A percentile compares a stretch with the other conserved stretches of the same genome.
Evolutionary conservation across 2,329 filamentous ascomycete species (phyloP).

Genomic region (Thermomyces lanuginosus): DNA sequence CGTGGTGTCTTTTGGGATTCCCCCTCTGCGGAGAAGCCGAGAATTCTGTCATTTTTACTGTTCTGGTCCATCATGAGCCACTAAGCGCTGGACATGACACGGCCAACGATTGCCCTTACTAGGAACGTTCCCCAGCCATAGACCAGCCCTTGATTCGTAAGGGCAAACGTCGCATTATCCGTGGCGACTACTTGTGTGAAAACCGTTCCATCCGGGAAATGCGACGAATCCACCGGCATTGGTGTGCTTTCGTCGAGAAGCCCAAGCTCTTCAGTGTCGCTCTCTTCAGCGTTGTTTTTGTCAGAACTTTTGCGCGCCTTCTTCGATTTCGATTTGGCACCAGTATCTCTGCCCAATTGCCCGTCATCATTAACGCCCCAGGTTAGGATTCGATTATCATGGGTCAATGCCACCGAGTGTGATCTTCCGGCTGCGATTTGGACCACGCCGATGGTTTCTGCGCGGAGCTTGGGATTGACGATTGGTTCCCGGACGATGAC

Average conservation of each 20-base stretch:
- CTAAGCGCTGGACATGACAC: too few relatives aligned
- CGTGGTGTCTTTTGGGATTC: conserved; percentile 25
- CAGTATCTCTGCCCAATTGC: conserved; percentile 58
- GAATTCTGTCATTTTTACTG: too few relatives aligned
- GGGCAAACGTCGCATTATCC: conserved; percentile 59
- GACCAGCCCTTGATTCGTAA: conserved; percentile 58
- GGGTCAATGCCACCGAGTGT: conserved; percentile 59
- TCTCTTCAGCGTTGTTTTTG: conserved; percentile 20
- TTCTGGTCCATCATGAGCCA: too few relatives aligned
- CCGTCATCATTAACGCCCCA: conserved; percentile 80
- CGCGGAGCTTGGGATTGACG: conserved; percentile 46
- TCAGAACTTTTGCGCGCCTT: conserved; percentile 11
- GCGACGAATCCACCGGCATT: conserved; percentile 34
- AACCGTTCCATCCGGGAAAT: conserved; percentile 45
- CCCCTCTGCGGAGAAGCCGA: conserved; percentile 33
- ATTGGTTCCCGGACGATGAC: too few relatives aligned
- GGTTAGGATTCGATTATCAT: conserved; percentile 65
- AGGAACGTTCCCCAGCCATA: conserved; percentile 78
- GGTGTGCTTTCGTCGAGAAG: conserved; percentile 61
- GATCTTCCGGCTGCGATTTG: conserved; percentile 52
- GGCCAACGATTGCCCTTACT: too few relatives aligned
- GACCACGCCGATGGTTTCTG: conserved; percentile 35
- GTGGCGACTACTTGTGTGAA: conserved; percentile 54
- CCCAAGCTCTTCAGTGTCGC: conserved; percentile 43
- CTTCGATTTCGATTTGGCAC: conserved; percentile 39